Conservation (phyloP, 441 rosid genomes). For the Arabidopsis lyrata region DNA sequence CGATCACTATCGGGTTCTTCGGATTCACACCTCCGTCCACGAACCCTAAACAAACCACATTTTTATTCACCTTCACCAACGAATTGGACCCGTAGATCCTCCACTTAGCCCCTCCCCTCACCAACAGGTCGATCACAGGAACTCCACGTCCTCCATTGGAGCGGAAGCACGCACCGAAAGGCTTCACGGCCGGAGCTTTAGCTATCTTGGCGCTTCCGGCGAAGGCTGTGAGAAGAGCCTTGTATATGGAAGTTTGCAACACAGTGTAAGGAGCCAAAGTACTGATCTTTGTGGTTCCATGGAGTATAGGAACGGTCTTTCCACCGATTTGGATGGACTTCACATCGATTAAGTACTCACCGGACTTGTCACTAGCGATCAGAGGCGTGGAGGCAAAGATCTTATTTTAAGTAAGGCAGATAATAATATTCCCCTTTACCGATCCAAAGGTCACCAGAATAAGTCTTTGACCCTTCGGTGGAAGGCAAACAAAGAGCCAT, state of each 20-base stretch:
- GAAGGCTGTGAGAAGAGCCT: conserved; percentile 32
- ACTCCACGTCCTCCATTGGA: conserved; percentile 41
- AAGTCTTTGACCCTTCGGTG: background rate
- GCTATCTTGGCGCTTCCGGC: conserved; percentile 9
- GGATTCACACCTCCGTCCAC: conserved; percentile 58
- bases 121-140: conserved; percentile 54
- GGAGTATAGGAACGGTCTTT: conserved; percentile 28
- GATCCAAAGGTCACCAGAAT: conserved; percentile 22
- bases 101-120: conserved; percentile 49
- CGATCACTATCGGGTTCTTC: conserved; percentile 57
- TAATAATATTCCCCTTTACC: conserved; percentile 34
- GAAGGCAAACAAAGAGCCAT: conserved; percentile 39
- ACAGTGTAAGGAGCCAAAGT: conserved; percentile 44
- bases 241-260: conserved; percentile 46
- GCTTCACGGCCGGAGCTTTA: conserved; percentile 37
- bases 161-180: conserved; percentile 56
- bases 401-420: background rate
- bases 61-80: conserved; percentile 47
- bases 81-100: conserved; percentile 61
- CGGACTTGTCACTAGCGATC: conserved; percentile 28
- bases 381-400: conserved; percentile 44
- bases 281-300: conserved; percentile 29
- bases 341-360: conserved; percentile 48
- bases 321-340: conserved; percentile 44
- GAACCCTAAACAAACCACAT: conserved; percentile 59